Percentiles rank a stretch among this genome's conserved stretches.
Conservation (phyloP, 805 yeast genomes). For the Cyberlindnera mrakii region DNA sequence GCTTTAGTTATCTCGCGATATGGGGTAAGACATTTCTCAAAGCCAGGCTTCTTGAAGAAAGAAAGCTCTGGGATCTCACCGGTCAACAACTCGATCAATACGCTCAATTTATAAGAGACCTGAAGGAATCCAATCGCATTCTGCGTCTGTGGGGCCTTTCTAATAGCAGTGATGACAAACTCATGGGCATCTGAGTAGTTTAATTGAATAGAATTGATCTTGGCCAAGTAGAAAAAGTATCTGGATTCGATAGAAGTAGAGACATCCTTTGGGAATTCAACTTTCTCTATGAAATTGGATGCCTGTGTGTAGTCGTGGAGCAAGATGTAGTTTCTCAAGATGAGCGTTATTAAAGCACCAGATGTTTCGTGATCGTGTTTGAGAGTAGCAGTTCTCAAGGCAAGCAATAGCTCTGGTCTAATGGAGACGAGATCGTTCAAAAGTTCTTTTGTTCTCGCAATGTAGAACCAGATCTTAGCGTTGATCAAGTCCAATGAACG, state of each 20-base stretch:
- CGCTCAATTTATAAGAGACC: conserved; percentile 80
- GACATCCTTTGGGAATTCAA: conserved; percentile 80
- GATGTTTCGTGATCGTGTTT: conserved; percentile 91
- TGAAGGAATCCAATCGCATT: conserved; percentile 84
- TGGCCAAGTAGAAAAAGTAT: conserved; percentile 86
- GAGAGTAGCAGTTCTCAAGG: conserved; percentile 80
- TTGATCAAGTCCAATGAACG: conserved; percentile 80
- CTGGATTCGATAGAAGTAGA: conserved; percentile 87
- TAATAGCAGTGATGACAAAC: conserved; percentile 85
- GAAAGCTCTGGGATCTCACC: conserved; percentile 95
- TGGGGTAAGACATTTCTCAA: conserved; percentile 63
- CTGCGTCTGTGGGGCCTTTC: conserved; percentile 91
- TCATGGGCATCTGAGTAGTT: conserved; percentile 89
- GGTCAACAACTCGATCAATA: conserved; percentile 85
- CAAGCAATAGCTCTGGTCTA: conserved; percentile 64
- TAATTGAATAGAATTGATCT: conserved; percentile 84
- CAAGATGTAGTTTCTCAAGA: conserved; percentile 73
- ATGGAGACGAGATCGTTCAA: conserved; percentile 44
- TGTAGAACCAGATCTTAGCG: conserved; percentile 92
- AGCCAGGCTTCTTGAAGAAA: conserved; percentile 59
- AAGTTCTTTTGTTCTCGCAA: conserved; percentile 71
- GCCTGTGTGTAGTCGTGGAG: conserved; percentile 84
- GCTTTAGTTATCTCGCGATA: conserved; percentile 86
- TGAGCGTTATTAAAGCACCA: conserved; percentile 79
- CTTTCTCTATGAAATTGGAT: conserved; percentile 79